Evolutionary conservation across 148 eudicot species (phyloP).

Genomic region (Vaccinium macrocarpon): DNA sequence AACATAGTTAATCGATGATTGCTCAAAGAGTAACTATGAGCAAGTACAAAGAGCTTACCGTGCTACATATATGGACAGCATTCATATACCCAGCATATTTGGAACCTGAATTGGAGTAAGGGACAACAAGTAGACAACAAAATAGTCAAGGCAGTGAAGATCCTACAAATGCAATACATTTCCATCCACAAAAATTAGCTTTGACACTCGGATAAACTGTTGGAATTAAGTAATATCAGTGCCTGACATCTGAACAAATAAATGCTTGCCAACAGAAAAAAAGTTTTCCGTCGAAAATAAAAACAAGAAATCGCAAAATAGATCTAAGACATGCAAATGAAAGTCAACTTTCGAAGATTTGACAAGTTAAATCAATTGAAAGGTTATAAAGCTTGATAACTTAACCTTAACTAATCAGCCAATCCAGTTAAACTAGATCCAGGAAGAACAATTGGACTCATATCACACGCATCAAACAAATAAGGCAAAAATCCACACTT

Average conservation of each 20-base stretch:
- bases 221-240: background rate
- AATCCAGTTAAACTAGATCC: no score
- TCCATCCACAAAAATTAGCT: background rate
- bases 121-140: background rate
- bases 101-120: conserved; percentile 59
- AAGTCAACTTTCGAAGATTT: background rate
- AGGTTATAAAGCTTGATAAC: background rate
- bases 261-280: background rate
- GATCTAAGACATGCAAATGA: background rate
- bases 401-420: background rate
- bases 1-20: background rate
- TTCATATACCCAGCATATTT: conserved; percentile 90
- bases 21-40: background rate
- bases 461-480: background rate
- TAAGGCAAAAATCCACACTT: background rate
- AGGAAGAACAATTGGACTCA: background rate
- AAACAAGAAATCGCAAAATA: background rate
- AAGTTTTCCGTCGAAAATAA: background rate
- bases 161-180: background rate
- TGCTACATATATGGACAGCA: conserved; percentile 86
- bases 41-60: conserved; percentile 49
- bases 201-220: background rate
- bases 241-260: background rate
- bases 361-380: background rate
- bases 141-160: background rate